phyloP scores from a whole-genome alignment of 2,329 filamentous ascomycete species.

The Pseudogymnoascus sp. region DNA sequence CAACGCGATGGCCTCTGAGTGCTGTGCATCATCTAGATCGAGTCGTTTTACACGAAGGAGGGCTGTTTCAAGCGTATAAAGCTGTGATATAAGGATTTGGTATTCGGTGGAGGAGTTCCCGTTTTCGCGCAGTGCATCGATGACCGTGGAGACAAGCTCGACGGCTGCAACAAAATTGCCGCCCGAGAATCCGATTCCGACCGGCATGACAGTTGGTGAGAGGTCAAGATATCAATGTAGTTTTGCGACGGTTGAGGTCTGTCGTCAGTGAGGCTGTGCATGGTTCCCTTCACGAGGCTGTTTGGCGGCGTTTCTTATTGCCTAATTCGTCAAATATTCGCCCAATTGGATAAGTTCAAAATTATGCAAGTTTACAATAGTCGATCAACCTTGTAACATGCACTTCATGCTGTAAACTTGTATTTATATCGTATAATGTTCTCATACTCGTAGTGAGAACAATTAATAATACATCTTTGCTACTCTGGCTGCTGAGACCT shows the following conservation, averaged over 20 bases:
- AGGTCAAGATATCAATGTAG: constrained; percentile 12
- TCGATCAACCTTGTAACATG: too few relatives aligned
- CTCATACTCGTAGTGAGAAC: too few relatives aligned
- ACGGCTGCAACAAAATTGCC: constrained; percentile 25
- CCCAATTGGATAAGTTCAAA: neutral
- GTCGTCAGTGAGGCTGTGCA: neutral
- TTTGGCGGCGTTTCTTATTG: neutral
- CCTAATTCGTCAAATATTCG: neutral
- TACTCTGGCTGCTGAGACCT: too few relatives aligned
- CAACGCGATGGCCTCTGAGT: constrained; percentile 20
- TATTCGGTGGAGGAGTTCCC: constrained; percentile 10
- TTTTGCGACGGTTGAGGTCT: neutral
- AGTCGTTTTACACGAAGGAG: constrained; percentile 23
- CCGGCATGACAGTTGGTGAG: constrained; percentile 21
- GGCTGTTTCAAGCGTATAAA: constrained; percentile 22
- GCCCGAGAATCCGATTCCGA: constrained; percentile 24
- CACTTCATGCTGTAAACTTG: too few relatives aligned
- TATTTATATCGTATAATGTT: too few relatives aligned
- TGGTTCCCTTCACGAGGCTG: neutral
- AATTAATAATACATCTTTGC: neutral
- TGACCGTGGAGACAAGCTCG: constrained; percentile 20
- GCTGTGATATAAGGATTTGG: constrained; percentile 15
- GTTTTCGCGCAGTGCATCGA: constrained; percentile 16
- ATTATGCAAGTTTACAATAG: too few relatives aligned
- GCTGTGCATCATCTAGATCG: constrained; percentile 20